These are phyloP conservation scores for Zea mays DNA, from an alignment of 176 grass and related monocot species.

Conservation along the genomic window Zm-B73-REFERENCE-NAM-5.0 NC_050105.1:3554501-3555000, in stretches of 20 bases:
- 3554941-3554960: conserved; percentile 41
- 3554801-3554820: conserved; percentile 61
- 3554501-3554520: conserved; percentile 25
- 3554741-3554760: conserved; percentile 51
- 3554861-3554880: conserved; percentile 51
- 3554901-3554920: conserved; percentile 60
- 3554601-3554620: conserved; percentile 33
- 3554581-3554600: conserved; percentile 42
- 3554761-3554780: conserved; percentile 49
- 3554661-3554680: conserved; percentile 50
- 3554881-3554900: conserved; percentile 30
- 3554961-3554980: conserved; percentile 61
- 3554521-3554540: conserved; percentile 41
- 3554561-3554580: conserved; percentile 51
- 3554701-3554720: conserved; percentile 36
- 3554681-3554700: conserved; percentile 37
- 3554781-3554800: conserved; percentile 66
- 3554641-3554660: conserved; percentile 75
- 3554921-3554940: conserved; percentile 65
- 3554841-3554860: conserved; percentile 34
- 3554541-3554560: conserved; percentile 53
- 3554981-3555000: conserved; percentile 53
- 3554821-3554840: conserved; percentile 65
- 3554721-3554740: conserved; percentile 56
- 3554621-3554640: conserved; percentile 47